Base-by-base conservation (phyloP, 305 asterid genomes). In the Fraxinus paxiana region DNA sequence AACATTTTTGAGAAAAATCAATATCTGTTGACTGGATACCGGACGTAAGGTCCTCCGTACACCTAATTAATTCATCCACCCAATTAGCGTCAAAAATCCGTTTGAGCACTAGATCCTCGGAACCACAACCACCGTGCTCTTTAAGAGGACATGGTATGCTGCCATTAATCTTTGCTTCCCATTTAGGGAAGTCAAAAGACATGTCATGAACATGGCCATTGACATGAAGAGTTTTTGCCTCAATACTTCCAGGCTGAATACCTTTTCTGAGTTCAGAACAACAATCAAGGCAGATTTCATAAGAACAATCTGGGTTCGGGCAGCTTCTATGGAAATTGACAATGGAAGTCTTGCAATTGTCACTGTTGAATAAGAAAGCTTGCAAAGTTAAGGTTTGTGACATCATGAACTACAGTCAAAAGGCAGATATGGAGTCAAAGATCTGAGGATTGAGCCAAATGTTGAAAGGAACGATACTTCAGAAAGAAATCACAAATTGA, bases 281-380 rank as follows among this genome's bases (percentile, higher is more conserved):
- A 71, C 98, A 93, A 85, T 85, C 88, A 73, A 92, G 89, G 85
- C 98, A 92, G 82, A 93, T 79, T 22, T 93, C 98, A 59, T 86
- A 92, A 22, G 90, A 78, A 82, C 98, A 93, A 59, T 78, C 87
- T 18, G 88, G 83, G 85, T 90, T 92, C 34, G 88, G 87, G 80
- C 98, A 92, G 88, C 93, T 90, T 84, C 98, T 86, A 33, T 92
- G 94, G 85, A 92, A 90, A 87, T 93, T 91, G 81, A 87, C 90
- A 17, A 93, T 89, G 76, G 97, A 93, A 75, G 96, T 91, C 83
- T 87, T 90, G 94, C 98, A 93, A 83, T 82, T 92, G 80, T 93
- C 91, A 82, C 98, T 93, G 97, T 85, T 74, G 41, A 84, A 81
- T 75, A 81, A 82, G 82, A 37, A 84, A 80, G 51, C 75, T 20